Evolutionary conservation across 2,329 filamentous ascomycete genomes (phyloP).

Genomic region (Sporothrix euskadiensis): DNA sequence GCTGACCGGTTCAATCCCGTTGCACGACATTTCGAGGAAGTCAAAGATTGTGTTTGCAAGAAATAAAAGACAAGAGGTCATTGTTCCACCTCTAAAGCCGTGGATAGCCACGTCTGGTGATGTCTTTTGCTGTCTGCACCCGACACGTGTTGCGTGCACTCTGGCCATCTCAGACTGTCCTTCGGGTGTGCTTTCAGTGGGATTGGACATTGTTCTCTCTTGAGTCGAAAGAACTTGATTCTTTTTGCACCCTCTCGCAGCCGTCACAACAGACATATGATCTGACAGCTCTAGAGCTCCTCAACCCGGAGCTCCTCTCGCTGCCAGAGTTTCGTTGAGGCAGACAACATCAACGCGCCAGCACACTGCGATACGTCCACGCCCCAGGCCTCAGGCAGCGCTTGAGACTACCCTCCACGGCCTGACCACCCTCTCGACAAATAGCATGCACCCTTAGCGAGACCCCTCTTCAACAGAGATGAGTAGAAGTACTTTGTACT

Average conservation of each 20-base stretch:
- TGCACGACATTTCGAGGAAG: neutral
- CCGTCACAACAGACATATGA: neutral
- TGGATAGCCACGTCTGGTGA: neutral
- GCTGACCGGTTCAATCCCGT: neutral
- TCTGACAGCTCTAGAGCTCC: neutral
- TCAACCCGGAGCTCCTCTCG: neutral
- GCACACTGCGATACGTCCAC: neutral
- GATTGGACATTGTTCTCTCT: neutral
- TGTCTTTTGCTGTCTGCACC: neutral
- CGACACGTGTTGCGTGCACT: conserved; percentile 1
- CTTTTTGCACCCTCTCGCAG: neutral
- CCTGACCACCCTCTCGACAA: neutral
- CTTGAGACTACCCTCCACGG: neutral
- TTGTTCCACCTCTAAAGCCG: neutral
- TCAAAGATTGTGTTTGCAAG: neutral
- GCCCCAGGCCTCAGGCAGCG: neutral
- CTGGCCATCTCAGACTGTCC: neutral
- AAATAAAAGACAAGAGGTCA: neutral
- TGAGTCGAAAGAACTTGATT: neutral
- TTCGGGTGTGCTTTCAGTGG: neutral
- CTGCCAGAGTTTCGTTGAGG: neutral
- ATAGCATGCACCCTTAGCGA: neutral
- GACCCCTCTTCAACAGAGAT: neutral
- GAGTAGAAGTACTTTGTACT: neutral
- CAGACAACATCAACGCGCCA: neutral